Base-by-base conservation (phyloP, 805 yeast species). In the Wickerhamiella azymoides region DNA sequence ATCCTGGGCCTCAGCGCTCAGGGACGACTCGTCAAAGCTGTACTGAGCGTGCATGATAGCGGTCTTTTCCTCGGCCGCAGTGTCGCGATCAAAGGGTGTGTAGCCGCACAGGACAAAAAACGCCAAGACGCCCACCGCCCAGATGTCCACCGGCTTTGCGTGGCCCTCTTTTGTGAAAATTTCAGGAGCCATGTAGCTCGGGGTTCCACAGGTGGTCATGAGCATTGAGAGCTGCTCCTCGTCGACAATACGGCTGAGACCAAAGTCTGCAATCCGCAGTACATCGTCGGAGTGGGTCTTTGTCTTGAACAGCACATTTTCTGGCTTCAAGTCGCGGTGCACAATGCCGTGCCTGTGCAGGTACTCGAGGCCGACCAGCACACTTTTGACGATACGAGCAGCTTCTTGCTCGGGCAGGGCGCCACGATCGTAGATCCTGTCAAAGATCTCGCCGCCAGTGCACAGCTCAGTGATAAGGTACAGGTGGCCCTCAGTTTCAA, bases 171-270 rank as follows among this genome's bases (percentile, higher is more conserved):
- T 64, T 13, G 65, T 59, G 46, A 74, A 65, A 36, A 81, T 68
- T 56, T 80, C 88, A 1, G 89, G 89, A 0, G 88, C 80, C 72
- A 80, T 75, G 60, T 80, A 80, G 17, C 83, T 77, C 6, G 80
- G 70, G 1, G 89, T 81, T 0, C 89, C 89, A 54, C 80, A 68
- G 33, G 76, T 62, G 48, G 80, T 67, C 50, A 66, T 59, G 50
- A 69, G 59, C 62, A 62, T 49, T 47, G 61, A 50, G 52, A 61
- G 56, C 53, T 64, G 57, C 38, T 62, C 63, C 44, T 66, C 63
- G 27, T 64, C 65, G 7, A 72, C 60, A 33, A 71, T 66, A 10
- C 75, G 62, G 11, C 85, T 80, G 25, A 79, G 62, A 2, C 88
- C 86, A 59, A 80, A 80, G 56, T 76, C 80, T 9, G 78, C 79